phyloP scores from a whole-genome alignment of 78 protist species.

The Cavenderia fasciculata region DNA sequence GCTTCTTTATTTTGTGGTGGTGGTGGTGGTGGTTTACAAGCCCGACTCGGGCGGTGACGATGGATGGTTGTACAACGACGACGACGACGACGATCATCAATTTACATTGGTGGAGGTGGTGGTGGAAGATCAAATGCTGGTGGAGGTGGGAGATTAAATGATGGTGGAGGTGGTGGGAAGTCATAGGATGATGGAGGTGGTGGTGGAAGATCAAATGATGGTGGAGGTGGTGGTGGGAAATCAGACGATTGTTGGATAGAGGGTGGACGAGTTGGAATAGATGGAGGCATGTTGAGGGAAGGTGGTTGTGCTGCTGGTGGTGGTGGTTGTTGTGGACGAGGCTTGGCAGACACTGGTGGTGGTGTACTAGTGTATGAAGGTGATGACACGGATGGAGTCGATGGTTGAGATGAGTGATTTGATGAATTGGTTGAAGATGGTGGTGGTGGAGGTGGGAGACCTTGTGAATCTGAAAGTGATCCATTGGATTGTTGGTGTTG shows the following conservation, averaged over 20 bases:
- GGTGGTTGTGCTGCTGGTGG: neutral
- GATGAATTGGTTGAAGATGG: neutral
- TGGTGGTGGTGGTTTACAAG: too few relatives aligned
- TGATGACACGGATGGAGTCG: neutral
- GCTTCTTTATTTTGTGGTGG: too few relatives aligned
- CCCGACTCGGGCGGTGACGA: too few relatives aligned
- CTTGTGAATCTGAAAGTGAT: neutral
- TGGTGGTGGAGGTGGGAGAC: neutral
- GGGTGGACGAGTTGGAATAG: too few relatives aligned
- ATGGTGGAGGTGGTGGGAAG: conserved; percentile 40
- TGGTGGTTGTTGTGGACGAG: neutral
- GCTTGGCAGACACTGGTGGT: neutral
- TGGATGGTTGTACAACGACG: too few relatives aligned
- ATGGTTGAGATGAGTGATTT: neutral
- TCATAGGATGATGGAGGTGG: conserved; percentile 5
- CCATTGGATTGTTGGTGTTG: neutral
- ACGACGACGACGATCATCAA: too few relatives aligned
- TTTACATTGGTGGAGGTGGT: neutral
- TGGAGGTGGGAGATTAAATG: too few relatives aligned
- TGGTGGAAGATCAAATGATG: conserved; percentile 16
- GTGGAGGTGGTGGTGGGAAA: conserved; percentile 13
- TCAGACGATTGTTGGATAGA: too few relatives aligned
- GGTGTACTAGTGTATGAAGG: neutral
- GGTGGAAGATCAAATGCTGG: conserved; percentile 5
- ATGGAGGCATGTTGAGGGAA: too few relatives aligned